Conservation (phyloP, 2,329 filamentous ascomycete genomes). For the Stagonosporopsis tanaceti region DNA sequence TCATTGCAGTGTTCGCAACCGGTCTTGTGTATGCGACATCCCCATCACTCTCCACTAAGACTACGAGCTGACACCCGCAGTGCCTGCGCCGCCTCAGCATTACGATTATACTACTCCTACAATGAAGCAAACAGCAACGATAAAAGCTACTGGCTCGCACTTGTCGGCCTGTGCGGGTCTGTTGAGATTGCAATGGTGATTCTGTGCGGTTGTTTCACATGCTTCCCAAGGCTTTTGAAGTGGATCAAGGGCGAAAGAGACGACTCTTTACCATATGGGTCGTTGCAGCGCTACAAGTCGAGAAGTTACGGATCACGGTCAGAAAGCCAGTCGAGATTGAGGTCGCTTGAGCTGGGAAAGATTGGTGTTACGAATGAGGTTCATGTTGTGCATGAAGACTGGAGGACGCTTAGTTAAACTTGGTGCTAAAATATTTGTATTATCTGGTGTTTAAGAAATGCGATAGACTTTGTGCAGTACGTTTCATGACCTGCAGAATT, state of each 20-base stretch:
- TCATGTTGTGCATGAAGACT: not conserved
- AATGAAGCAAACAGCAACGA: conserved; percentile 16
- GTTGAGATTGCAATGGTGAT: conserved; percentile 22
- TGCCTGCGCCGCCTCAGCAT: not conserved
- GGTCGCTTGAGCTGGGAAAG: not conserved
- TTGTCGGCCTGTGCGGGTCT: conserved; percentile 15
- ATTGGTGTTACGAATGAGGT: conserved; percentile 2
- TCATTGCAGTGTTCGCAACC: conserved; percentile 8
- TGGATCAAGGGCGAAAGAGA: conserved; percentile 3
- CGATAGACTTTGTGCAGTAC: too few relatives aligned
- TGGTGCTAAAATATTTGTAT: too few relatives aligned
- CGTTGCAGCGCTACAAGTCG: not conserved
- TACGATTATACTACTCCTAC: conserved; percentile 13
- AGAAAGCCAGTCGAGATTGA: conserved; percentile 5
- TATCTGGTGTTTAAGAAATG: too few relatives aligned
- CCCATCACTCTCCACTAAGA: not conserved
- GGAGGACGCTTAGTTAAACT: not conserved
- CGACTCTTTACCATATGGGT: not conserved
- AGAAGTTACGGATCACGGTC: not conserved
- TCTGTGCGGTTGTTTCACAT: conserved; percentile 25
- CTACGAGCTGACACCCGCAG: not conserved
- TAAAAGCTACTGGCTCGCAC: conserved; percentile 21
- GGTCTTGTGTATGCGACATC: conserved; percentile 3
- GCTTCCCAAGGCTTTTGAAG: conserved; percentile 24
- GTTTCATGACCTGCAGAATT: too few relatives aligned